These are phyloP conservation scores for Coffea canephora DNA, from an alignment of 257 asterid species.

Conservation along the genomic window DNA sequence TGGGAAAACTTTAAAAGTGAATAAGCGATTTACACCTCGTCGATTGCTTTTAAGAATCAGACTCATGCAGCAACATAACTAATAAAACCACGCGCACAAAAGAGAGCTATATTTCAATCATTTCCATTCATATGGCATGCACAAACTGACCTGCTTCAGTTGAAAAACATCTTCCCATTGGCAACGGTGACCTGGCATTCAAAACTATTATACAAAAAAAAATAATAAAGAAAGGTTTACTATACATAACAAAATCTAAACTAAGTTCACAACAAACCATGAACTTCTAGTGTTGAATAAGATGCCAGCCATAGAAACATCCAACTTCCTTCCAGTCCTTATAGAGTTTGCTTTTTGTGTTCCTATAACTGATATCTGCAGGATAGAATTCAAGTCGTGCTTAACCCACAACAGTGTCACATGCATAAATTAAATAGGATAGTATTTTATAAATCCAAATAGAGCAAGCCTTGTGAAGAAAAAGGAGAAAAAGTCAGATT, in stretches of 20 bases:
- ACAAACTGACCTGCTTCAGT: constrained; percentile 61
- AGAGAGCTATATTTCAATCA: neutral
- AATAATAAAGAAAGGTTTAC: neutral
- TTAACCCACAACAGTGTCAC: constrained; percentile 12
- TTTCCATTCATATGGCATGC: neutral
- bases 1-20: neutral
- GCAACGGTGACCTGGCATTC: constrained; percentile 44
- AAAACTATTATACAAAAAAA: neutral
- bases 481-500: constrained; percentile 9
- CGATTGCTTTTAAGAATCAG: neutral
- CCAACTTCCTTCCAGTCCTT: constrained; percentile 40
- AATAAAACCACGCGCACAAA: neutral
- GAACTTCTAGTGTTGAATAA: constrained; percentile 41
- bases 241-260: neutral
- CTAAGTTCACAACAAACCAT: constrained; percentile 30
- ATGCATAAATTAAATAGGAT: constrained; percentile 11
- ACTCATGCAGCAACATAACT: constrained; percentile 1
- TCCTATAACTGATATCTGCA: constrained; percentile 45
- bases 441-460: constrained; percentile 1
- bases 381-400: constrained; percentile 22
- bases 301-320: constrained; percentile 39
- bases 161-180: constrained; percentile 47
- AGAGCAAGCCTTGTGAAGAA: constrained; percentile 8
- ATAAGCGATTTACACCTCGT: neutral
- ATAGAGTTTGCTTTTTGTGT: constrained; percentile 41